These are phyloP conservation scores for Telfairia occidentalis DNA, from an alignment of 331 rosid genomes.

Conservation along the genomic window DNA sequence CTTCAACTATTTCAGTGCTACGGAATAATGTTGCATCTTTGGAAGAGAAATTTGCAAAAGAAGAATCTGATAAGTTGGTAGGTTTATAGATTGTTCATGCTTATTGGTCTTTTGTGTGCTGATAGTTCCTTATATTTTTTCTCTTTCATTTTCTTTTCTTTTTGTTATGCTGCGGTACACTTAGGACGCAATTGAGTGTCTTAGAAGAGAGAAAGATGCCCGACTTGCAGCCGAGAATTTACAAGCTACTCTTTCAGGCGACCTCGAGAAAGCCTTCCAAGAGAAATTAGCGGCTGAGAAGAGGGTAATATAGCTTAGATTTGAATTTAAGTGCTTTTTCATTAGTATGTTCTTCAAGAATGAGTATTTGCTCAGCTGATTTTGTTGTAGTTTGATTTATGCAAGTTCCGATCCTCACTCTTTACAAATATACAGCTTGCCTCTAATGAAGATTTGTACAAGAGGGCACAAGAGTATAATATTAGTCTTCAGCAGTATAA, in stretches of 20 bases:
- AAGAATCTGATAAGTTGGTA: conserved; percentile 68
- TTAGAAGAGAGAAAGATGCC: conserved; percentile 63
- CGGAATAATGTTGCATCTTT: conserved; percentile 31
- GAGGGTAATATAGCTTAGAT: conserved; percentile 38
- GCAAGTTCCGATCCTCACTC: not conserved
- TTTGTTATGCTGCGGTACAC: conserved; percentile 4
- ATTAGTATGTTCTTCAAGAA: not conserved
- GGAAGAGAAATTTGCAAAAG: conserved; percentile 47
- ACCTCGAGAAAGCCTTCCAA: conserved; percentile 64
- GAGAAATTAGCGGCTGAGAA: conserved; percentile 77
- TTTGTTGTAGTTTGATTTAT: not conserved
- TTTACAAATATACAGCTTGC: conserved; percentile 41
- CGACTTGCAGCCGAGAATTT: conserved; percentile 61
- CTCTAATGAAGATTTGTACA: conserved; percentile 63
- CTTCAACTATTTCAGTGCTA: conserved; percentile 29
- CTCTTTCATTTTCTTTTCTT: not conserved
- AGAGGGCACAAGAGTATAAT: conserved; percentile 75
- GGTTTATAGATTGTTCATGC: conserved; percentile 13
- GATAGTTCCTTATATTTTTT: not conserved
- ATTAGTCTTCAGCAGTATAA: conserved; percentile 76
- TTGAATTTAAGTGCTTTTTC: not conserved
- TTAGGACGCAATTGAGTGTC: conserved; percentile 68
- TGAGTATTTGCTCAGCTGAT: not conserved
- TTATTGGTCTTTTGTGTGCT: not conserved
- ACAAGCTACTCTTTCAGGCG: conserved; percentile 48